Evolutionary conservation across 2,329 filamentous ascomycete genomes (phyloP).

Genomic region (Xylariales sp.): DNA sequence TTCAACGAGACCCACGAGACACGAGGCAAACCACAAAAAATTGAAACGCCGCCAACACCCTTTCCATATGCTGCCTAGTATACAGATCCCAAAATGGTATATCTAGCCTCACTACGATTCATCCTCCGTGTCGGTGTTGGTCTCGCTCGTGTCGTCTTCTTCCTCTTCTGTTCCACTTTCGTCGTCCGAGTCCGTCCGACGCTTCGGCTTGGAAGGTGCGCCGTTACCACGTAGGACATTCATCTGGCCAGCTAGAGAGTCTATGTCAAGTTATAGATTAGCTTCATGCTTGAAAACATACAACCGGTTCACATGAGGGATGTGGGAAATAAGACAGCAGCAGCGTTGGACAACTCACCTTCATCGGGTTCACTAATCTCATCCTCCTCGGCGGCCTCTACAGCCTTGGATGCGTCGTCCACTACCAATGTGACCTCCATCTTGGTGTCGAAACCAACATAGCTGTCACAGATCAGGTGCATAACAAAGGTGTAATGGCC

Average conservation of each 20-base stretch:
- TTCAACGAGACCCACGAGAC: too few relatives aligned
- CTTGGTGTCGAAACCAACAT: constrained; percentile 90
- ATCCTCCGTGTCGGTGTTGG: constrained; percentile 64
- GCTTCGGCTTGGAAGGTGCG: constrained; percentile 53
- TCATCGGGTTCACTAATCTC: constrained; percentile 98
- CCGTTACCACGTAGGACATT: constrained; percentile 72
- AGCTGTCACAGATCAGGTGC: constrained; percentile 91
- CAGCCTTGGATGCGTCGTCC: constrained; percentile 83
- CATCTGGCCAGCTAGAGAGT: constrained; percentile 90
- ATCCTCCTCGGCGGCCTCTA: constrained; percentile 76
- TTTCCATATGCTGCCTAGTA: constrained; percentile 5
- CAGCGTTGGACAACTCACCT: constrained; percentile 76
- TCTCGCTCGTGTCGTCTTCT: constrained; percentile 61
- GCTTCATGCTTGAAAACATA: too few relatives aligned
- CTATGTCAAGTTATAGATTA: too few relatives aligned
- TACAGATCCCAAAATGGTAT: too few relatives aligned
- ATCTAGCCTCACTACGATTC: constrained; percentile 36
- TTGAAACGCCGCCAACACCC: constrained; percentile 7
- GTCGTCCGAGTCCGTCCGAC: constrained; percentile 60
- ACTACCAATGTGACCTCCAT: constrained; percentile 86
- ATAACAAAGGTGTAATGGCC: constrained; percentile 94
- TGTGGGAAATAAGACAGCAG: too few relatives aligned
- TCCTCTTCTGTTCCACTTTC: constrained; percentile 81
- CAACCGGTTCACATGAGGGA: too few relatives aligned
- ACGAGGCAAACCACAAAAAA: too few relatives aligned